phyloP scores from a whole-genome alignment of 2,329 filamentous ascomycete species.

The Aureobasidium sp. region DNA sequence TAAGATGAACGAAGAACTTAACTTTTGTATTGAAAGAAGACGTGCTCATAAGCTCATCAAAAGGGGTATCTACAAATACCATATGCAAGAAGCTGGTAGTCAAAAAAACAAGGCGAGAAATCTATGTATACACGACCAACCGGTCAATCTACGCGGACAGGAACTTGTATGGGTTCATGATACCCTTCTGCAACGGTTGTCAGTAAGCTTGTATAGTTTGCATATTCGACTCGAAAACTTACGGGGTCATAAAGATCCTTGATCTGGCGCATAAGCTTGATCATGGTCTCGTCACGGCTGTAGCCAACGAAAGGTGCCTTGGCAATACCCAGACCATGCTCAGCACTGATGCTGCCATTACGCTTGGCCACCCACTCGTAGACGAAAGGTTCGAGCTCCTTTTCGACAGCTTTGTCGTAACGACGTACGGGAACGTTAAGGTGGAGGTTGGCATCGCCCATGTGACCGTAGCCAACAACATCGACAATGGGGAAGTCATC shows the following conservation, averaged over 20 bases:
- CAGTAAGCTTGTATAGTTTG: conserved; percentile 13
- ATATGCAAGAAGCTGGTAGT: conserved; percentile 1
- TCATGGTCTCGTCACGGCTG: conserved; percentile 79
- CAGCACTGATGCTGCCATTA: conserved; percentile 89
- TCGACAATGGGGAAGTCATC: conserved; percentile 72
- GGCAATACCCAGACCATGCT: conserved; percentile 87
- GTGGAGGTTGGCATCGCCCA: conserved; percentile 95
- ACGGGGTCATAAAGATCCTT: conserved; percentile 93
- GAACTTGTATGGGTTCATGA: conserved; percentile 99
- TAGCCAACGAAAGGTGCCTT: conserved; percentile 97
- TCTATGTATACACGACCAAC: neutral
- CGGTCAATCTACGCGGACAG: conserved; percentile 41
- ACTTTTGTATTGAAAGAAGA: conserved; percentile 1
- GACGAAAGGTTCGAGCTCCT: conserved; percentile 84
- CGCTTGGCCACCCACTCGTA: conserved; percentile 93
- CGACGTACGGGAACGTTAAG: conserved; percentile 77
- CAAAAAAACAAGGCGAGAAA: neutral
- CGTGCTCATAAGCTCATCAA: conserved; percentile 4
- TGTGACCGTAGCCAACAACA: conserved; percentile 95
- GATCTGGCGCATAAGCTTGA: conserved; percentile 88
- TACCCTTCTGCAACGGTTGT: conserved; percentile 63
- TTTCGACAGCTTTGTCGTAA: conserved; percentile 83
- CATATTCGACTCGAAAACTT: conserved; percentile 37
- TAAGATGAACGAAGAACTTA: neutral
- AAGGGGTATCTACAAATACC: conserved; percentile 14